Evolutionary conservation across 345 rosid species (phyloP), one percentile per base, ranked within the genome.

Genomic region (Nephelium lappaceum): DNA sequence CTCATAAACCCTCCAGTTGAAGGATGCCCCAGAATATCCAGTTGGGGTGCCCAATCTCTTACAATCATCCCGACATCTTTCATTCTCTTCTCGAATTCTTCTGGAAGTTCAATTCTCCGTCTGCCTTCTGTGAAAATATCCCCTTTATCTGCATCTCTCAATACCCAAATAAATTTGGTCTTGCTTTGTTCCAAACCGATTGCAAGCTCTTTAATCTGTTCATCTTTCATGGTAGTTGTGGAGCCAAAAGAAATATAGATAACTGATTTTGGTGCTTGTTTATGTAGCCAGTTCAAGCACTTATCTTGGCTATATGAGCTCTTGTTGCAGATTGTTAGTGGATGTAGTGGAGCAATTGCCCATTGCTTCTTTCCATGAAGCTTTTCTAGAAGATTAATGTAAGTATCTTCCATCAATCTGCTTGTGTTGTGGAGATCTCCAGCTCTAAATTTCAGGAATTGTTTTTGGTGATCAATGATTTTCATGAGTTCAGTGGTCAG

Each of bases 161-260:
- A 12, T 24, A 66, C 67, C 81, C 81, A 72, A 18, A 72, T 72
- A 19, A 79, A 79, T 25, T 55, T 53, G 0, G 19, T 21, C 15
- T 79, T 23, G 36, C 77, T 72, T 25, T 62, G 12, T 16, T 51
- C 55, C 18, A 80, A 31, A 70, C 80, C 85, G 1, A n/a, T n/a
- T 3, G 84, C 82, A 11, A 78, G 51, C 70, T 81, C 74, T 8
- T 14, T 49, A 11, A 80, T 75, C 66, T 80, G 84, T 19, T 82
- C 81, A 15, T 80, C 65, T 16, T 41, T 67, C 41, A 82, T 21
- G 23, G 76, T 49, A 21, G 75, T 63, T n/a, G 85, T 80, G 8
- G 83, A 80, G 41, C 85, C 79, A 60, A 78, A 85, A 14, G 80
- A 85, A 2, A 82, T 38, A 25, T 66, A 85, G 15, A 80, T 60